Conservation (phyloP, 768 basidiomycete genomes). For the Cystobasidium ongulense region DNA sequence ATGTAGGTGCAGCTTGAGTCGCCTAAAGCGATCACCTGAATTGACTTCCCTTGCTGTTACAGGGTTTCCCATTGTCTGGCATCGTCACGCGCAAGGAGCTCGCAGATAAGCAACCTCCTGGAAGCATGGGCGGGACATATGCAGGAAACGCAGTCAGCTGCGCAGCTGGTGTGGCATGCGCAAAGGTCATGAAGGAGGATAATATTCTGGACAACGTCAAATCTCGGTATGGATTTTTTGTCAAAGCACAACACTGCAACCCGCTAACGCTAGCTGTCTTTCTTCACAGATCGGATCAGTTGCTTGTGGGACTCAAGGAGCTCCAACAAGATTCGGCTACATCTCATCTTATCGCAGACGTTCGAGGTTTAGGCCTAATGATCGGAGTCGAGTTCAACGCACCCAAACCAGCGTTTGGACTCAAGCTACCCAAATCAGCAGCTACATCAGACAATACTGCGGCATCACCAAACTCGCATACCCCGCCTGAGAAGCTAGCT, state of each 20-base stretch:
- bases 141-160: slow-evolving; percentile 74
- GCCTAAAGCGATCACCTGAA: slow-evolving; percentile 40
- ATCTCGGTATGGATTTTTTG: slow-evolving; percentile 58
- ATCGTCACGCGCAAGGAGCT: slow-evolving; percentile 70
- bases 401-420: slow-evolving; percentile 38
- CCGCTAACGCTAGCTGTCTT: too few relatives aligned
- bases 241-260: too few relatives aligned
- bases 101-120: slow-evolving; percentile 67
- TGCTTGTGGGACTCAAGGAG: slow-evolving; percentile 57
- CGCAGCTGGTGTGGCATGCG: slow-evolving; percentile 77
- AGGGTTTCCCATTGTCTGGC: slow-evolving; percentile 82
- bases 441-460: slow-evolving; percentile 40
- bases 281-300: slow-evolving; percentile 55
- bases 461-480: slow-evolving; percentile 42
- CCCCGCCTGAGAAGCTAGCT: slow-evolving; percentile 41
- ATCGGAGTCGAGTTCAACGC: slow-evolving; percentile 59
- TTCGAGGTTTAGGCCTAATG: slow-evolving; percentile 86
- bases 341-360: slow-evolving; percentile 62
- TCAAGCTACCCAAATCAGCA: slow-evolving; percentile 51
- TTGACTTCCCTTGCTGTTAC: slow-evolving; percentile 57
- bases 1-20: slow-evolving; percentile 9
- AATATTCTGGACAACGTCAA: slow-evolving; percentile 73
- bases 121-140: slow-evolving; percentile 58
- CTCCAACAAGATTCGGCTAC: slow-evolving; percentile 56
- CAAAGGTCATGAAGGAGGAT: slow-evolving; percentile 67